Conservation (phyloP, 306 rosid species). For the Trichosanthes truncata region DNA sequence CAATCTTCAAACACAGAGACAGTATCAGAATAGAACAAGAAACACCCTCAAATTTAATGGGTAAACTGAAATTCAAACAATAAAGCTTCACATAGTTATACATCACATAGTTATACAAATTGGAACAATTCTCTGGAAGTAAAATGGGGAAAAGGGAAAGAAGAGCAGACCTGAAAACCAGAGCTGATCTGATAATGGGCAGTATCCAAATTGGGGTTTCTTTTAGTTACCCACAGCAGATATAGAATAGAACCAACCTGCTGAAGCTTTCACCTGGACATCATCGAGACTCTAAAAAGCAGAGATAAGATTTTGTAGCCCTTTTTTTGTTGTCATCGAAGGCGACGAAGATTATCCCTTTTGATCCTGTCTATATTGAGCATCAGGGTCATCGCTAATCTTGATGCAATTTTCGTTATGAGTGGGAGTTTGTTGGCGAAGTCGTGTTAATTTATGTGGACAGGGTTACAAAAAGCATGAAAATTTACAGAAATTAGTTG, state of each 20-base stretch:
- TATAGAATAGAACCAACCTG: not conserved
- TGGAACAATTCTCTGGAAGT: not conserved
- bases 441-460: not conserved
- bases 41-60: not conserved
- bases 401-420: not conserved
- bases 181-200: not conserved
- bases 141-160: not conserved
- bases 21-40: not conserved
- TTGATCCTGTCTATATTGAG: too few relatives aligned
- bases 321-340: not conserved
- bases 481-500: not conserved
- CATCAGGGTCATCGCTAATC: not conserved
- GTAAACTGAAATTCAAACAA: not conserved
- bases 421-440: not conserved
- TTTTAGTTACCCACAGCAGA: not conserved
- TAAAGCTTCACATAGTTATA: not conserved
- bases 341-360: not conserved
- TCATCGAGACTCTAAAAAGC: constrained; percentile 5
- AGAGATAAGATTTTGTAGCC: not conserved
- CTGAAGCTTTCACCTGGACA: constrained; percentile 6
- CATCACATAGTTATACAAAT: not conserved
- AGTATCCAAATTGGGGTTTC: not conserved
- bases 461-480: not conserved
- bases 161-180: constrained; percentile 5
- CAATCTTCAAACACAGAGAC: not conserved